Conservation (phyloP, 345 rosid species). For the Eucalyptus rudis region DNA sequence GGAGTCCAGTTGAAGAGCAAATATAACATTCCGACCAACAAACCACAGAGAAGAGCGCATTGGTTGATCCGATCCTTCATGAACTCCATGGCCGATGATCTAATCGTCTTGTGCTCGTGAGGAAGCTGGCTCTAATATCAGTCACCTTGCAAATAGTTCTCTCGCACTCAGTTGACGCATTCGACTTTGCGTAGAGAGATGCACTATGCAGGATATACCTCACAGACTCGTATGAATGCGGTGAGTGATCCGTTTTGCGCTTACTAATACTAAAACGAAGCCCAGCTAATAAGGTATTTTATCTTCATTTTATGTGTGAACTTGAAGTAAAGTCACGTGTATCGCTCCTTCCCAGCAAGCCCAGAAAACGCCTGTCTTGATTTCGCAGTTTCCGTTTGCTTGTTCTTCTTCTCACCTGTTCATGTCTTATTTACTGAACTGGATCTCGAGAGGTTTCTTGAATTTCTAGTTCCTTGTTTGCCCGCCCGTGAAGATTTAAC, state of each 20-base stretch:
- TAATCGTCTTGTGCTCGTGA: not conserved
- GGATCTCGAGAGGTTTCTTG: not conserved
- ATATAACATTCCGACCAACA: not conserved
- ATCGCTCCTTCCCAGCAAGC: not conserved
- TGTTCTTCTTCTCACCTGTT: not conserved
- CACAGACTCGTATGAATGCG: not conserved
- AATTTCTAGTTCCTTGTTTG: not conserved
- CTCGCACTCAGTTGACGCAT: not conserved
- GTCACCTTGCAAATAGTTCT: not conserved
- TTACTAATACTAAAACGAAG: not conserved
- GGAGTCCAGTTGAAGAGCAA: not conserved
- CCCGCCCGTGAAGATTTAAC: not conserved
- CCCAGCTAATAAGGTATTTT: not conserved
- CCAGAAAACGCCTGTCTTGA: not conserved
- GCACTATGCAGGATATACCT: not conserved
- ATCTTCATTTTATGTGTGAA: not conserved
- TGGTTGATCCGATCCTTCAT: not conserved
- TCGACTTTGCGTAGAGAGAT: not conserved
- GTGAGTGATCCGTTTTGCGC: not conserved
- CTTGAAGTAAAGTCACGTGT: not conserved
- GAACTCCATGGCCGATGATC: not conserved
- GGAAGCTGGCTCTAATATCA: not conserved
- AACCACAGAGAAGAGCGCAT: not conserved
- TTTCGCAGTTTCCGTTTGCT: not conserved
- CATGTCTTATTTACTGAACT: not conserved